Evolutionary conservation across 352 stramenopile genomes (phyloP).

Genomic region (Pythium graminicola): DNA sequence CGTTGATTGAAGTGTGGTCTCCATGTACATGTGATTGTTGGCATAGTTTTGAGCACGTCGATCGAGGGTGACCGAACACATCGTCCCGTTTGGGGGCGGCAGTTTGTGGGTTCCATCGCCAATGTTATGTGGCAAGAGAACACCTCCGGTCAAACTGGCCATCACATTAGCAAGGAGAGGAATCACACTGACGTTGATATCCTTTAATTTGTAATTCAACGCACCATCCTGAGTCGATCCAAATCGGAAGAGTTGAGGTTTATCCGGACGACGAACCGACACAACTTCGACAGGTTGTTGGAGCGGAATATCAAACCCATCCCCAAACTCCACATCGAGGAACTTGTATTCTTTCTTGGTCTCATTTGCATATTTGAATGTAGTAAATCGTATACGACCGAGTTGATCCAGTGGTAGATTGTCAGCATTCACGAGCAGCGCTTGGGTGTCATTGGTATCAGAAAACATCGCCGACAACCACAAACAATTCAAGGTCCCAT

Average conservation of each 20-base stretch:
- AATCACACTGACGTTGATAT: neutral
- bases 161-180: neutral
- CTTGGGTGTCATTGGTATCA: neutral
- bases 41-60: neutral
- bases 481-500: neutral
- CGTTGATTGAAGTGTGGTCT: neutral
- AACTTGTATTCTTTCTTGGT: too few species aligned
- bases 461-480: too few species aligned
- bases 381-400: neutral
- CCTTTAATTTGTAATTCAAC: neutral
- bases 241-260: neutral
- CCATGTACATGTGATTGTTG: constrained; percentile 17
- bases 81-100: too few species aligned
- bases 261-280: neutral
- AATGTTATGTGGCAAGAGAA: constrained; percentile 2
- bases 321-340: neutral
- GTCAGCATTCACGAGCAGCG: neutral
- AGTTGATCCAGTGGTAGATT: neutral
- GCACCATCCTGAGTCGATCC: neutral
- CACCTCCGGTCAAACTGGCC: neutral
- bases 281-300: constrained; percentile 4
- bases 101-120: neutral
- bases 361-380: neutral
- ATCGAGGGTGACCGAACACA: too few species aligned
- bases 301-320: neutral